Evolutionary conservation across 345 rosid genomes (phyloP), one percentile per base, ranked within the genome.

Genomic region (Leavenworthia alabamica): DNA sequence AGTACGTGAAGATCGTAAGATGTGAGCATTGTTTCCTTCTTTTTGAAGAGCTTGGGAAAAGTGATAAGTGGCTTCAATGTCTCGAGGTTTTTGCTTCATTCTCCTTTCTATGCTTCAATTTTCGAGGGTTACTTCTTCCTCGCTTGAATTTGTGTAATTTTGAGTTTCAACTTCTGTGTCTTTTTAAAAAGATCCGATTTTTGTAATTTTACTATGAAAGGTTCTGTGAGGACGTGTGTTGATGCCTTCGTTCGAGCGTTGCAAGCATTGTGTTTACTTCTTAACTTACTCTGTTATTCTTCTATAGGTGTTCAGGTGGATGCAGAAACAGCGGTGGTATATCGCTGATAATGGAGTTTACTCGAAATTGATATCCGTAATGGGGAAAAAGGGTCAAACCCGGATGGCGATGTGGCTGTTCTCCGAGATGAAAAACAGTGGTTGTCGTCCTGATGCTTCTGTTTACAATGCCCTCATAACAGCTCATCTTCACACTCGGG

Each of bases 361-460:
- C 63, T 90, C 97, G 0, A 90, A 90, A 71, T 28, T 87, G 65
- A 90, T 87, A 62, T 73, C 97, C 0, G 83, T 83, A 20, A 87
- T 90, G 93, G 95, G 97, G 14, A 90, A 85, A 71, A 85, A 81
- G 52, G 95, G 95, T 32, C 90, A 90, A 71, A 92, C 81, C 6
- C 72, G 96, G 46, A 84, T 89, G 98, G 98, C 96, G 1, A 86
- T 92, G 93, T 92, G 98, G 98, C 83, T 92, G 10, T 92, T 92
- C 68, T 82, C 96, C 3, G 95, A 92, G 85, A 92, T 92, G 98
- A 81, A 86, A 15, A 89, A 83, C 58, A 85, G 98, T 16, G 98
- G 98, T 10, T 92, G 98, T 73, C 86, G 93, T 12, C 95, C 95
- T 1, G 95, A 92, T 48, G 46, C 93, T 35, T 89, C 98, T 5